Percentiles rank a stretch among this genome's conserved stretches.
These are phyloP conservation scores for Paracoccidioides lutzii DNA, from an alignment of 2,329 filamentous ascomycete genomes.

Conservation along the genomic window DNA sequence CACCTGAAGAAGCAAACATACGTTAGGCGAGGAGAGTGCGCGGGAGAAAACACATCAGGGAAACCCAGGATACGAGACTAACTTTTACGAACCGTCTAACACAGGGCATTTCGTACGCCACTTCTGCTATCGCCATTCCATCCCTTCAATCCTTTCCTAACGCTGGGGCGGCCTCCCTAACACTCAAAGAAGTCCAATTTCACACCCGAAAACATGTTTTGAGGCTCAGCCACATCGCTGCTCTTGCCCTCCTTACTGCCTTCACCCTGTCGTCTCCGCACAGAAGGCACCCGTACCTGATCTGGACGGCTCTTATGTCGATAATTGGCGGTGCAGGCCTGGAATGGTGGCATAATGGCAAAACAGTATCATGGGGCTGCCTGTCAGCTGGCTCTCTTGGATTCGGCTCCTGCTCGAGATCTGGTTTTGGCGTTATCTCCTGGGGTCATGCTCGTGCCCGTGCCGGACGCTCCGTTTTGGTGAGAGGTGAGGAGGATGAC, in stretches of 20 bases:
- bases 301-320: slow-evolving; percentile 64
- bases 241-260: slow-evolving; percentile 60
- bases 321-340: slow-evolving; percentile 38
- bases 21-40: slow-evolving; percentile 5
- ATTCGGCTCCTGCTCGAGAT: neutral
- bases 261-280: slow-evolving; percentile 63
- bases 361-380: slow-evolving; percentile 34
- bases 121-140: slow-evolving; percentile 65
- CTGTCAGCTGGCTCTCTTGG: neutral
- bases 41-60: neutral
- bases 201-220: slow-evolving; percentile 54
- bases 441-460: neutral
- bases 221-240: slow-evolving; percentile 54
- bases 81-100: neutral
- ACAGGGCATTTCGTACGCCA: slow-evolving; percentile 79
- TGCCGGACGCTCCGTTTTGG: neutral
- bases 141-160: slow-evolving; percentile 69
- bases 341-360: slow-evolving; percentile 61
- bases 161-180: slow-evolving; percentile 55
- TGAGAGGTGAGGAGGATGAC: slow-evolving; percentile 9
- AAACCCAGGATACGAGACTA: neutral
- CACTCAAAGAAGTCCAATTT: slow-evolving; percentile 54
- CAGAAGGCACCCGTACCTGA: slow-evolving; percentile 72
- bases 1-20: neutral
- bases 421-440: slow-evolving; percentile 1